A percentile compares a stretch with the other conserved stretches of the same genome.
phyloP scores from a whole-genome alignment of 2,329 filamentous ascomycete genomes.

The Pseudogymnoascus sp. region DNA sequence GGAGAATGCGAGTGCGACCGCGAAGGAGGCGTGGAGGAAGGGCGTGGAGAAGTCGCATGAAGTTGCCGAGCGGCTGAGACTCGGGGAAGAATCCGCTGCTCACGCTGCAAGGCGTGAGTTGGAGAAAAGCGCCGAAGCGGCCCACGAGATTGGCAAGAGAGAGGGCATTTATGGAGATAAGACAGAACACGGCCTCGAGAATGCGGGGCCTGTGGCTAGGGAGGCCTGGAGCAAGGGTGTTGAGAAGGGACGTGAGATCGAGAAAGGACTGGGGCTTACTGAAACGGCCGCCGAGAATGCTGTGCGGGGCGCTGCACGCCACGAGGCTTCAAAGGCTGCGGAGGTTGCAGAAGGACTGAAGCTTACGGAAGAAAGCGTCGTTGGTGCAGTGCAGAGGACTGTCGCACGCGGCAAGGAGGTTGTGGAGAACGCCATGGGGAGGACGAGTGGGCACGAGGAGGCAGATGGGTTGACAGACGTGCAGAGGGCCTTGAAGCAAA shows the following conservation, averaged over 20 bases:
- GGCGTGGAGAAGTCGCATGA: constrained; percentile 7
- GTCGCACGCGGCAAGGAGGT: constrained; percentile 31
- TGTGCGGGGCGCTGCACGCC: not conserved
- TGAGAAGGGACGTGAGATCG: not conserved
- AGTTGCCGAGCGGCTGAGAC: not conserved
- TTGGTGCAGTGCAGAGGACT: constrained; percentile 34
- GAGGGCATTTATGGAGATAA: not conserved
- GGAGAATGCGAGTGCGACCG: constrained; percentile 18
- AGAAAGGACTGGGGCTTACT: not conserved
- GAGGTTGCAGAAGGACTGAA: constrained; percentile 21
- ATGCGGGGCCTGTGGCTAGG: constrained; percentile 17
- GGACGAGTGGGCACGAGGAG: constrained; percentile 38
- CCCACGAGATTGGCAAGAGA: not conserved
- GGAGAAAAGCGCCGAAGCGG: not conserved
- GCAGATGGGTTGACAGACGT: constrained; percentile 26
- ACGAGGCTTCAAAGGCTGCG: not conserved
- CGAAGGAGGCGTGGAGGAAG: constrained; percentile 11
- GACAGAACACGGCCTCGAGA: constrained; percentile 11
- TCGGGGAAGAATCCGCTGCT: not conserved
- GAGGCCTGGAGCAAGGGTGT: constrained; percentile 1
- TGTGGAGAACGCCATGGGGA: constrained; percentile 33
- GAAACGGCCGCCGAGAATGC: not conserved
- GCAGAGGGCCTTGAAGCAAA: constrained; percentile 45
- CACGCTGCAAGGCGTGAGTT: not conserved
- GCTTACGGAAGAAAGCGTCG: constrained; percentile 29